phyloP scores from a whole-genome alignment of 73 alveolate genomes.

The Paramecium octaurelia region DNA sequence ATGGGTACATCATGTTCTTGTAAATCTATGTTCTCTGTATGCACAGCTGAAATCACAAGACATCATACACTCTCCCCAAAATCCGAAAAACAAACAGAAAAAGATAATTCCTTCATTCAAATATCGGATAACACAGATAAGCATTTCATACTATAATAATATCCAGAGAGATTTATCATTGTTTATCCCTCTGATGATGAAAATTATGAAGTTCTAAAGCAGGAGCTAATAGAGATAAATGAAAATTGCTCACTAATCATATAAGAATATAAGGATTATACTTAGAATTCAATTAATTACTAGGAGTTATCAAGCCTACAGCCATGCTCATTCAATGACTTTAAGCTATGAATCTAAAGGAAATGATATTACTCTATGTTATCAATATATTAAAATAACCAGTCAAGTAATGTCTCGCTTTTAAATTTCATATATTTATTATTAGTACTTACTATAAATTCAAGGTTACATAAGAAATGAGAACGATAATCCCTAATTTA shows the following conservation, averaged over 20 bases:
- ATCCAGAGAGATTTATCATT: background rate
- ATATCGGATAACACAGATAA: background rate
- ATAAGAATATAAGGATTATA: background rate
- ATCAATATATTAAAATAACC: background rate
- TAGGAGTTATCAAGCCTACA: background rate
- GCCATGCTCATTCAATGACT: background rate
- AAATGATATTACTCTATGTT: background rate
- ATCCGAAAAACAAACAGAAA: background rate
- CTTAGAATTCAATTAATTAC: background rate
- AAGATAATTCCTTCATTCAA: background rate
- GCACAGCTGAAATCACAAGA: background rate
- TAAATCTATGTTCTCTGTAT: background rate
- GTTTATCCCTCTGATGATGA: background rate
- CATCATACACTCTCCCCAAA: background rate
- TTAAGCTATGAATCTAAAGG: background rate
- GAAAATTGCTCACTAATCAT: background rate
- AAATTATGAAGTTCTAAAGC: background rate
- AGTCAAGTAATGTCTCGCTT: background rate
- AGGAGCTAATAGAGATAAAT: background rate
- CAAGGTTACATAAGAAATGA: background rate
- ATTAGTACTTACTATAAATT: background rate
- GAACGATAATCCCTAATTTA: background rate
- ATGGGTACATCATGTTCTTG: background rate
- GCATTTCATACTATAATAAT: background rate
- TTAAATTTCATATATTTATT: background rate